Conservation (phyloP, 1,284 basidiomycete species). For the Caloboletus firmus region DNA sequence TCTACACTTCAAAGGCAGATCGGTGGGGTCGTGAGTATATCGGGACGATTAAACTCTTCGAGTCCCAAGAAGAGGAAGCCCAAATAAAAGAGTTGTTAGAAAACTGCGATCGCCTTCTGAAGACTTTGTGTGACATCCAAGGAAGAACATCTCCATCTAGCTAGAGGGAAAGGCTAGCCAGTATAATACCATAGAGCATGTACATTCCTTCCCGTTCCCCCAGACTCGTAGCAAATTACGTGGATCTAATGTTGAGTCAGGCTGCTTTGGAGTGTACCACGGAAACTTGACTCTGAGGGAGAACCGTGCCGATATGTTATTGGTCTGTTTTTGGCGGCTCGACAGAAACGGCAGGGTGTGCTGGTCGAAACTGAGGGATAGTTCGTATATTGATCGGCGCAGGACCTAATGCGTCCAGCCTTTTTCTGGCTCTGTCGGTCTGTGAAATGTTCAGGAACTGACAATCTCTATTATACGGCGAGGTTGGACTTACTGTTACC, state of each 20-base stretch:
- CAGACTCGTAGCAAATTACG: neutral
- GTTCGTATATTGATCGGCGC: conserved; percentile 59
- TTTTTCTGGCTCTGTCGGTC: conserved; percentile 67
- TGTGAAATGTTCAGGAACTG: conserved; percentile 25
- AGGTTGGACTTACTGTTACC: conserved; percentile 56
- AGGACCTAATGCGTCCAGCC: conserved; percentile 59
- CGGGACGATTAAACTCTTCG: conserved; percentile 46
- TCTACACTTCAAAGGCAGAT: conserved; percentile 57
- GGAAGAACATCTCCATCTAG: conserved; percentile 24
- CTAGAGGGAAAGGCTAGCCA: conserved; percentile 1
- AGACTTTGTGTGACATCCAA: conserved; percentile 27
- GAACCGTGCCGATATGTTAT: neutral
- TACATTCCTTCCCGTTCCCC: neutral
- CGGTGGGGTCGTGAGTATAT: conserved; percentile 56
- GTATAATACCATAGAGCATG: neutral
- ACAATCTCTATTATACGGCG: neutral
- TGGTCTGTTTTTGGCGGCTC: conserved; percentile 23
- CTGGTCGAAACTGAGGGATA: conserved; percentile 60
- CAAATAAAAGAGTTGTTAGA: conserved; percentile 50
- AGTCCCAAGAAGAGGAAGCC: conserved; percentile 47
- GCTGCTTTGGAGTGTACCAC: neutral
- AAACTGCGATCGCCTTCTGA: conserved; percentile 52
- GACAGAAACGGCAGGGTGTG: conserved; percentile 32
- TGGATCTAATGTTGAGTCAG: conserved; percentile 2
- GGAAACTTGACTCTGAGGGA: neutral